A percentile compares a stretch with the other conserved stretches of the same genome.
Evolutionary conservation across 1,284 basidiomycete species (phyloP).

Genomic region (Anthracocystis setariae): DNA sequence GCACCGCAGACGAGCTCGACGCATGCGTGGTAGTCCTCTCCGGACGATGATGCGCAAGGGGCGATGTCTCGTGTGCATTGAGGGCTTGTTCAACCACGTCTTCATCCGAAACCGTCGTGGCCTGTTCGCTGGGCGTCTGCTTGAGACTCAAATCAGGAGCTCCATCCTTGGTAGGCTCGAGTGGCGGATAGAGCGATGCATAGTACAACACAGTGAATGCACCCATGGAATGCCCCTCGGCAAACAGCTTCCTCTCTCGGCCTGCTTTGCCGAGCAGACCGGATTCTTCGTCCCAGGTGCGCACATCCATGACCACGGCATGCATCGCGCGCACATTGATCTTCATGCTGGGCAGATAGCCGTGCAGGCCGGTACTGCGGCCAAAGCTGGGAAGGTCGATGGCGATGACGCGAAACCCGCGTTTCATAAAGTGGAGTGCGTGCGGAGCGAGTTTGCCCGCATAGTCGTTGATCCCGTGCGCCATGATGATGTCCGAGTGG

Average conservation of each 20-base stretch:
- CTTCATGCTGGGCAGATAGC: constrained; percentile 69
- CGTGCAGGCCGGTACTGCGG: constrained; percentile 69
- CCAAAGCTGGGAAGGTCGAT: constrained; percentile 71
- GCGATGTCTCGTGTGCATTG: constrained; percentile 25
- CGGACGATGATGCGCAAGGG: constrained; percentile 22
- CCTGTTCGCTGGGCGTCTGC: constrained; percentile 35
- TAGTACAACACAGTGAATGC: constrained; percentile 69
- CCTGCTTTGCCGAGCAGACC: constrained; percentile 24
- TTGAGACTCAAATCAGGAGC: constrained; percentile 39
- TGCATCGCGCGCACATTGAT: constrained; percentile 70
- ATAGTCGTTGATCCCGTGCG: constrained; percentile 66
- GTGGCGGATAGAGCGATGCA: constrained; percentile 62
- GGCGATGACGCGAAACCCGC: constrained; percentile 71
- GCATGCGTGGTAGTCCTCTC: constrained; percentile 6
- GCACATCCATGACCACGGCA: constrained; percentile 70
- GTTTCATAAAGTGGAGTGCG: constrained; percentile 69
- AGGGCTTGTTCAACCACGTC: constrained; percentile 31
- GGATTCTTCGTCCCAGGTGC: constrained; percentile 44
- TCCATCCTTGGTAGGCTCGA: constrained; percentile 29
- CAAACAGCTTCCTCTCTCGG: constrained; percentile 60
- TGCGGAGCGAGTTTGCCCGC: constrained; percentile 69
- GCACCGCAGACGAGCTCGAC: constrained; percentile 8
- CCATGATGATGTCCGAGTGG: constrained; percentile 57
- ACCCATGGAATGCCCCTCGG: constrained; percentile 69
- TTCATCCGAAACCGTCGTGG: constrained; percentile 22